A percentile compares a stretch with the other conserved stretches of the same genome.
Conservation (phyloP, 1,284 basidiomycete species). For the Rhodofomes roseus region DNA sequence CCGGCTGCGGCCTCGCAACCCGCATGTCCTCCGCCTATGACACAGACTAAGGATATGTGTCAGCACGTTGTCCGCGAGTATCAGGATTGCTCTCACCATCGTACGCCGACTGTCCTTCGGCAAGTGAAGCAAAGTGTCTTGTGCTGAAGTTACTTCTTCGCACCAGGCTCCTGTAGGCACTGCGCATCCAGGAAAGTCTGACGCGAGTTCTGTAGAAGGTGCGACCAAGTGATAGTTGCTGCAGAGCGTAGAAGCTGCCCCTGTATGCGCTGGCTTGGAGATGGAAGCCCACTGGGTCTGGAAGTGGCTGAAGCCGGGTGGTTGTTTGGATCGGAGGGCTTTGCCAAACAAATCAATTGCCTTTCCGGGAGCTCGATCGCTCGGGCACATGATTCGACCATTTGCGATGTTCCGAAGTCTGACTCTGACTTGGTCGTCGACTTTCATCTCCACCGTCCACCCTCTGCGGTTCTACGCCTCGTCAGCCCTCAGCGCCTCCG, state of each 20-base stretch:
- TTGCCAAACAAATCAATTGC: conserved; percentile 10
- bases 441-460: conserved; percentile 1
- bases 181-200: conserved; percentile 1
- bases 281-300: neutral
- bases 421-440: neutral
- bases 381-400: neutral
- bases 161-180: neutral
- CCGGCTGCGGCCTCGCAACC: conserved; percentile 89
- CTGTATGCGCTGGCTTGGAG: neutral
- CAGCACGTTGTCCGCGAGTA: neutral
- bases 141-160: neutral
- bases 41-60: conserved; percentile 50
- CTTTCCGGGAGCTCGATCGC: neutral
- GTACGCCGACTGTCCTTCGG: conserved; percentile 13
- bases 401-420: too few species aligned
- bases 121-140: conserved; percentile 17
- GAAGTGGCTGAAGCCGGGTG: neutral
- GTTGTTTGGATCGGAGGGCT: conserved; percentile 12
- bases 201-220: neutral
- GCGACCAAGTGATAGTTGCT: neutral
- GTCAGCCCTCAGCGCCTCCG: neutral
- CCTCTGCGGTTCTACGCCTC: neutral
- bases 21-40: conserved; percentile 91
- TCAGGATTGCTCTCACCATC: conserved; percentile 19
- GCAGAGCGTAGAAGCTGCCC: neutral